Conservation (phyloP, 768 basidiomycete genomes). For the Kondoa subrosea region DNA sequence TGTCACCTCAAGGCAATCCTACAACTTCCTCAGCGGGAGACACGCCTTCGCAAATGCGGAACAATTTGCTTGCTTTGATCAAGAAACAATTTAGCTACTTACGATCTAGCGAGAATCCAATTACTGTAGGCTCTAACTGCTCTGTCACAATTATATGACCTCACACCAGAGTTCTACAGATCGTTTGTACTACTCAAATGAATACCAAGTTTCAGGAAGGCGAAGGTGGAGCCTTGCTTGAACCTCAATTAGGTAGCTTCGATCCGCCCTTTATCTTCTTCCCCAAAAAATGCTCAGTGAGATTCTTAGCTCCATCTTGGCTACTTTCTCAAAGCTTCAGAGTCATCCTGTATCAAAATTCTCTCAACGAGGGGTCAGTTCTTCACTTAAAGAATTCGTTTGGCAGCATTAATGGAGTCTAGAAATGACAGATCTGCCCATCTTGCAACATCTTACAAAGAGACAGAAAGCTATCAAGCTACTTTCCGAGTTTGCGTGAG, state of each 20-base stretch:
- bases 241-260: conserved; percentile 6
- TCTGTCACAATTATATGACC: background rate
- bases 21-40: background rate
- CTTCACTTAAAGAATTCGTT: too few species aligned
- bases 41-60: conserved; percentile 1
- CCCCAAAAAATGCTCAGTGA: background rate
- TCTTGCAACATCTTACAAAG: too few species aligned
- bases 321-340: background rate
- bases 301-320: background rate
- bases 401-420: too few species aligned
- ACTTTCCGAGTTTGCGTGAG: too few species aligned
- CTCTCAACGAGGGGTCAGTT: background rate
- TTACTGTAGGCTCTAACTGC: background rate
- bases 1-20: background rate
- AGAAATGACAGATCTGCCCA: too few species aligned
- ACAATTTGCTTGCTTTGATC: background rate
- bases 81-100: background rate
- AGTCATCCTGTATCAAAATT: background rate
- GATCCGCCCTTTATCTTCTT: background rate
- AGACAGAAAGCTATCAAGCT: too few species aligned
- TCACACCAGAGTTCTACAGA: background rate
- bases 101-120: background rate
- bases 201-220: background rate
- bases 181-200: conserved; percentile 2
- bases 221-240: background rate